phyloP scores from a whole-genome alignment of 73 alveolate species.

The Breviolum minutum region DNA sequence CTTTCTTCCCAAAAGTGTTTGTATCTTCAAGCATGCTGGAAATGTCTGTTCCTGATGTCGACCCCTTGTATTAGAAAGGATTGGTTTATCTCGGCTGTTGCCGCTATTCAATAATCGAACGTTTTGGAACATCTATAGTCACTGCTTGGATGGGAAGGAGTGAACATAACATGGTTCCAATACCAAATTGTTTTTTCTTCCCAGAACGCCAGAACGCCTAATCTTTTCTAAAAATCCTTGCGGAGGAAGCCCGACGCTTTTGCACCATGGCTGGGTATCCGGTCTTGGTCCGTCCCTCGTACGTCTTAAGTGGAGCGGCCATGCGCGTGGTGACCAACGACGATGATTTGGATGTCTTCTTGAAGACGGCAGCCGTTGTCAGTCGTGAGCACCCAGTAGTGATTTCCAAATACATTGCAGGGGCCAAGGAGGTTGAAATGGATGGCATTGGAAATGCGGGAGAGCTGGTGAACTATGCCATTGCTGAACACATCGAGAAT shows the following conservation, averaged over 20 bases:
- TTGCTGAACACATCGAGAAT: constrained; percentile 93
- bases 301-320: constrained; percentile 92
- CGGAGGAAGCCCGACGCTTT: constrained; percentile 38
- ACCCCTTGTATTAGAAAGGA: too few species aligned
- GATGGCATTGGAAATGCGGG: constrained; percentile 83
- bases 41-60: too few species aligned
- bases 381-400: constrained; percentile 93
- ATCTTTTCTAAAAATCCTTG: not conserved
- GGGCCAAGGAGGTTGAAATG: constrained; percentile 92
- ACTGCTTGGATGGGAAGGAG: too few species aligned
- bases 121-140: too few species aligned
- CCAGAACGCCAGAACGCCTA: not conserved
- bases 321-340: constrained; percentile 93
- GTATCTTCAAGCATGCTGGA: too few species aligned
- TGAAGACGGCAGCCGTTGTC: constrained; percentile 91
- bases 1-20: too few species aligned
- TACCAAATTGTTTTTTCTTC: not conserved
- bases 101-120: too few species aligned
- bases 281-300: constrained; percentile 94
- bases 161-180: too few species aligned
- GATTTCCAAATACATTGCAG: constrained; percentile 82
- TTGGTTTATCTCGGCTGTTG: too few species aligned
- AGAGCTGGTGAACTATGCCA: constrained; percentile 94
- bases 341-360: constrained; percentile 43
- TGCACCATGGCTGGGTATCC: constrained; percentile 90